Base-by-base conservation (phyloP, 768 basidiomycete species). In the Panus rudis region DNA sequence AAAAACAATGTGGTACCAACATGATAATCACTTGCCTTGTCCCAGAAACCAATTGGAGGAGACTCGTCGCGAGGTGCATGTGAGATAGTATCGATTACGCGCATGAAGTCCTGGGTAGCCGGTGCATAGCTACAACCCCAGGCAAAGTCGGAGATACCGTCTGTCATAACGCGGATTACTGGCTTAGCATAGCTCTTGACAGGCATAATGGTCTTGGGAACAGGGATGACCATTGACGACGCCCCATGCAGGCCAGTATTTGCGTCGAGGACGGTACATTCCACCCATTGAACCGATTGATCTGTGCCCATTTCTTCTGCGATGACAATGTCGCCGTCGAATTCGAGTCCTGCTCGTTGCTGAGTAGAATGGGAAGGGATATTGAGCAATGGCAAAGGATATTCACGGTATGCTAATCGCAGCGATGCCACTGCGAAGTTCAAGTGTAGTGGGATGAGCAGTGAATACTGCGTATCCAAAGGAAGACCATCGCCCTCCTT, bases 151-250 rank as follows among this genome's bases (percentile, higher is more conserved):
- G 90, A 87, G 4, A 81, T 71, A 24, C 67, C 70, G 17, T 73
- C 63, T 4, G 84, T 78, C n/a, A 69, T 65, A 37, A 96, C 73
- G 16, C 72, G 70, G 51, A 97, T 73, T 11, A 66, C 62, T 3
- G 92, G 89, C 34, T 75, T 72, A 1, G 88, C 86, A 55, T 93
- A 96, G 6, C 84, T 88, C 64, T 98, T 98, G 53, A 93, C 85
- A 0, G 93, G 86, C 87, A 92, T 94, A 45, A 91, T 83, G 0
- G 92, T 93, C 62, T 93, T 96, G 2, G 92, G 90, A 25, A 94
- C 71, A 31, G 63, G 49, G 30, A 92, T 62, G 20, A 66, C 67
- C 37, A 92, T 72, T 4, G 75, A 69, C 2, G 66, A 61, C 22
- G 75, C 68, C 5, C 72, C 76, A 22, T 66, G 65, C 25, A 72